These are phyloP conservation scores for Pythium aquatile DNA, from an alignment of 352 stramenopile genomes.

Conservation along the genomic window DNA sequence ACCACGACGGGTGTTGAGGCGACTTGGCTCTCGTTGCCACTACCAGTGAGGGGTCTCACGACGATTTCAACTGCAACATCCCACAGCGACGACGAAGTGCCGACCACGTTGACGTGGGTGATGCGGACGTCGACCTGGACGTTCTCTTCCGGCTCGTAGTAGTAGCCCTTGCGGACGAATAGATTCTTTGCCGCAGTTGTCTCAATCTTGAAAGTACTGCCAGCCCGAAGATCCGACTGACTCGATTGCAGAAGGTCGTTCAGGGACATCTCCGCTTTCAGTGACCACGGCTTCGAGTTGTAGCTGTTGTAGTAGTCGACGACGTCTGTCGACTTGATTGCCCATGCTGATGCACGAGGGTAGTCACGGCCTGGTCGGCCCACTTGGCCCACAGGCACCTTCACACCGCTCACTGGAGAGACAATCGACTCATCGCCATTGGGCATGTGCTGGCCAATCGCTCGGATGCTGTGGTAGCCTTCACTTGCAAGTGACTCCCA, in stretches of 20 bases:
- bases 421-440: conserved; percentile 20
- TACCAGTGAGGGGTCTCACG: conserved; percentile 1
- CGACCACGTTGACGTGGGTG: not conserved
- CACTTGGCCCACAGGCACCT: conserved; percentile 21
- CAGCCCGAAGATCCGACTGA: not conserved
- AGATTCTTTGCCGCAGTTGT: not conserved
- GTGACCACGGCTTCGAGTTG: not conserved
- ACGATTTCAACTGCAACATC: conserved; percentile 16
- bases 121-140: conserved; percentile 9
- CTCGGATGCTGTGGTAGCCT: conserved; percentile 24
- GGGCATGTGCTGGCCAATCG: conserved; percentile 17
- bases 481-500: conserved; percentile 2
- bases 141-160: not conserved
- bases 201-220: not conserved
- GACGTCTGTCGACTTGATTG: not conserved
- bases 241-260: not conserved
- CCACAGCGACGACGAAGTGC: not conserved
- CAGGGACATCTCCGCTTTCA: conserved; percentile 4
- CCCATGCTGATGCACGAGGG: conserved; percentile 15
- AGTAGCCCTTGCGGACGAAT: conserved; percentile 10
- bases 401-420: conserved; percentile 8
- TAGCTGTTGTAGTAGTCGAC: not conserved
- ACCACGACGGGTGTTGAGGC: conserved; percentile 2
- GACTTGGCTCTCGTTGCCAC: not conserved
- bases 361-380: conserved; percentile 19